Evolutionary conservation across 306 rosid species (phyloP).

Genomic region (Trifolium fragiferum): DNA sequence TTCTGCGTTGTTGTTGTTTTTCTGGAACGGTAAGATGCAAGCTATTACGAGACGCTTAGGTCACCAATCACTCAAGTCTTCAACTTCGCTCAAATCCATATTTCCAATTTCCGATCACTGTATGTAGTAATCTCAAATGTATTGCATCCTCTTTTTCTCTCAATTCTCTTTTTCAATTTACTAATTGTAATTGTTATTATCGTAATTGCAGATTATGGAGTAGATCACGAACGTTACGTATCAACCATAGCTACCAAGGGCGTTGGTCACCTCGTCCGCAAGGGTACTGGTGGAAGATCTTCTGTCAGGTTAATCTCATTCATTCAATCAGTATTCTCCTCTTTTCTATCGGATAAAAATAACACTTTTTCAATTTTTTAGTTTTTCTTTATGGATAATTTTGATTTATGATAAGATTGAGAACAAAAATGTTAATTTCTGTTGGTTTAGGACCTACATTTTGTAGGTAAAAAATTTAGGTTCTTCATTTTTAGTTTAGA

Average conservation of each 20-base stretch:
- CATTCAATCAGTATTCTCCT: neutral
- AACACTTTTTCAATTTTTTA: neutral
- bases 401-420: neutral
- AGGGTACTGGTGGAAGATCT: conserved; percentile 99
- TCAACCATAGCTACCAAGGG: conserved; percentile 81
- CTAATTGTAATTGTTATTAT: neutral
- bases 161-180: neutral
- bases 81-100: conserved; percentile 55
- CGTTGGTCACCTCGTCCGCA: conserved; percentile 85
- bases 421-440: neutral
- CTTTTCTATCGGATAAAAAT: too few relatives aligned
- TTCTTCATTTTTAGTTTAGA: neutral
- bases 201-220: conserved; percentile 62
- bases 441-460: conserved; percentile 35
- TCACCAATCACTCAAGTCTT: conserved; percentile 58
- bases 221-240: conserved; percentile 65
- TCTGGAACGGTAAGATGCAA: conserved; percentile 74
- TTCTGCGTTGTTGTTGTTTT: neutral
- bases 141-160: neutral
- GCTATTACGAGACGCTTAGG: conserved; percentile 72
- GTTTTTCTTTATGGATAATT: neutral
- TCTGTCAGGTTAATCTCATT: conserved; percentile 74
- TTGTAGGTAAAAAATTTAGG: neutral
- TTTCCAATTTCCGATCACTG: conserved; percentile 72
- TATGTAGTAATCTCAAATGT: conserved; percentile 46